These are phyloP conservation scores for Trichoderma cornu-damae DNA, from an alignment of 2,329 filamentous ascomycete genomes.

Conservation along the genomic window DNA sequence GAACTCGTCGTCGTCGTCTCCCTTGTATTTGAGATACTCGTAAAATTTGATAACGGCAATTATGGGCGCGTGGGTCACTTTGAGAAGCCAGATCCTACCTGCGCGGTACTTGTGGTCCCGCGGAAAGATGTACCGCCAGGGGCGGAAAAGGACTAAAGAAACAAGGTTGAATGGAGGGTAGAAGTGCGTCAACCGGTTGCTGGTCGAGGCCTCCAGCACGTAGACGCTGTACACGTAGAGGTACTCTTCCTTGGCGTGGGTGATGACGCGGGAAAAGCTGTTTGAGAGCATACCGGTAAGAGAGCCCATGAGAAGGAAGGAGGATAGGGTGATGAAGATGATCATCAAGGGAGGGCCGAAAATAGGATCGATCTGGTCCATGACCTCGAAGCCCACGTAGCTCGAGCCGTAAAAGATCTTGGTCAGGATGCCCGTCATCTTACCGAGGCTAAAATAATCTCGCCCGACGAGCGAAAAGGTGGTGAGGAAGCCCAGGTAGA, in stretches of 20 bases:
- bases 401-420: slow-evolving; percentile 78
- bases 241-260: slow-evolving; percentile 67
- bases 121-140: slow-evolving; percentile 63
- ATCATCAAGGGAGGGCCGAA: slow-evolving; percentile 61
- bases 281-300: slow-evolving; percentile 74
- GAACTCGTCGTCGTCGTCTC: slow-evolving; percentile 38
- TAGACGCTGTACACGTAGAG: slow-evolving; percentile 68
- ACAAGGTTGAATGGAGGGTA: slow-evolving; percentile 70
- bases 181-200: slow-evolving; percentile 64
- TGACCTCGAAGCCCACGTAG: slow-evolving; percentile 67
- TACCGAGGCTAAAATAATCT: slow-evolving; percentile 56
- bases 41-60: slow-evolving; percentile 65
- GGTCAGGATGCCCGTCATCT: slow-evolving; percentile 72
- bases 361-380: slow-evolving; percentile 54
- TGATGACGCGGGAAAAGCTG: slow-evolving; percentile 62
- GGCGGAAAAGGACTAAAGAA: slow-evolving; percentile 65
- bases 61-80: slow-evolving; percentile 60
- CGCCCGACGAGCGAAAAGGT: slow-evolving; percentile 77
- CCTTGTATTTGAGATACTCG: slow-evolving; percentile 47
- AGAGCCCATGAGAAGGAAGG: slow-evolving; percentile 73
- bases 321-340: slow-evolving; percentile 71
- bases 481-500: slow-evolving; percentile 85
- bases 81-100: slow-evolving; percentile 57
- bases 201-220: slow-evolving; percentile 62
- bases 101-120: slow-evolving; percentile 58